These are phyloP conservation scores for Candida awuae DNA, from an alignment of 805 yeast species.

Conservation along the genomic window DNA sequence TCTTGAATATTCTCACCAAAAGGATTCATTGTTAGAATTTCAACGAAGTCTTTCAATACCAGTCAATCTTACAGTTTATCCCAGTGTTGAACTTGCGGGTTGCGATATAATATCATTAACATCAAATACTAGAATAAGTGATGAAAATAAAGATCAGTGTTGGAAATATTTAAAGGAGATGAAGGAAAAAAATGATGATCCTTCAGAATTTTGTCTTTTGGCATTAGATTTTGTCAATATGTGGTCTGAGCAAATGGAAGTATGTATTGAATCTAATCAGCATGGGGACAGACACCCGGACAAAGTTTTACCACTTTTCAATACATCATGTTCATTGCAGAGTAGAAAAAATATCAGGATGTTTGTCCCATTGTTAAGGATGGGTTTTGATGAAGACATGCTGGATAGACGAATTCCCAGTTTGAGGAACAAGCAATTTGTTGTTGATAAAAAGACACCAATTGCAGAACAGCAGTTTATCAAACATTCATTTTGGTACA, in stretches of 20 bases:
- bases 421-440: slow-evolving; percentile 59
- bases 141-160: slow-evolving; percentile 18
- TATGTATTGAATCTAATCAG: slow-evolving; percentile 24
- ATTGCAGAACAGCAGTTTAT: slow-evolving; percentile 49
- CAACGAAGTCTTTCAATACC: slow-evolving; percentile 61
- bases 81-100: slow-evolving; percentile 66
- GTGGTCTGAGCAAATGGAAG: slow-evolving; percentile 56
- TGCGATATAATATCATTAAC: slow-evolving; percentile 64
- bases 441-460: slow-evolving; percentile 46
- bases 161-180: slow-evolving; percentile 29
- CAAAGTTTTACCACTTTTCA: neutral
- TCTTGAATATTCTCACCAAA: slow-evolving; percentile 53
- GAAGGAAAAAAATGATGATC: slow-evolving; percentile 25
- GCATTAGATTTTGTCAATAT: slow-evolving; percentile 74
- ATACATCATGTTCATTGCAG: slow-evolving; percentile 14
- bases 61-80: slow-evolving; percentile 57
- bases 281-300: slow-evolving; percentile 14
- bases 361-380: slow-evolving; percentile 61
- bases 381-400: slow-evolving; percentile 35
- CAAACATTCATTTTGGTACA: slow-evolving; percentile 72
- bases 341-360: slow-evolving; percentile 39
- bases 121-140: slow-evolving; percentile 24
- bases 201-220: slow-evolving; percentile 52
- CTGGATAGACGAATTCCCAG: slow-evolving; percentile 59
- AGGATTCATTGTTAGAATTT: slow-evolving; percentile 22